These are phyloP conservation scores for Tolypocladium guangdongense DNA, from an alignment of 2,329 filamentous ascomycete species.

Conservation along the genomic window DNA sequence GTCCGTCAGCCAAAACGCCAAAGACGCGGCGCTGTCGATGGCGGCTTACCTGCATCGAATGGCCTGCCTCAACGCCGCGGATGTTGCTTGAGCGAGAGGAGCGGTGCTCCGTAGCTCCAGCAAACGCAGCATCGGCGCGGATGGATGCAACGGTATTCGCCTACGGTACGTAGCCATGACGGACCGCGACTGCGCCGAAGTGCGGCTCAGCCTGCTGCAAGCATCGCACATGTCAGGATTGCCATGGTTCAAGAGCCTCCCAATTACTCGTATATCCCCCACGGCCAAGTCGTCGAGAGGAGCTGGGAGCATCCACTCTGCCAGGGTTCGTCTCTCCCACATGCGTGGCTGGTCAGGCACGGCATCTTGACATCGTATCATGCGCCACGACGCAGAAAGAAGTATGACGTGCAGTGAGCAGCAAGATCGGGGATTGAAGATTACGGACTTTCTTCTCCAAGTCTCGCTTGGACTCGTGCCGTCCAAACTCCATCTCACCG, in stretches of 20 bases:
- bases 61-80: too few species aligned
- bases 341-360: not conserved
- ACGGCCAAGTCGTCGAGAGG: not conserved
- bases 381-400: not conserved
- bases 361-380: not conserved
- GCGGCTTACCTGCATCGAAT: not conserved
- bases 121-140: not conserved
- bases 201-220: slow-evolving; percentile 1
- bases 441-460: too few species aligned
- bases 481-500: not conserved
- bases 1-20: not conserved
- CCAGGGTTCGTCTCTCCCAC: not conserved
- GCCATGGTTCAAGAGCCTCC: not conserved
- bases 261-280: not conserved
- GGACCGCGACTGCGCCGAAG: not conserved
- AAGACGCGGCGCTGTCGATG: not conserved
- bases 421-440: not conserved
- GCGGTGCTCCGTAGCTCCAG: too few species aligned
- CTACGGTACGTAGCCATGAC: not conserved
- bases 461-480: not conserved
- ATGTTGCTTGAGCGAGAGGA: not conserved
- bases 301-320: not conserved
- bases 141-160: not conserved
- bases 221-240: not conserved
- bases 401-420: not conserved